Conservation (phyloP, 2,329 filamentous ascomycete species). For the Fusarium neocosmosporiellum region DNA sequence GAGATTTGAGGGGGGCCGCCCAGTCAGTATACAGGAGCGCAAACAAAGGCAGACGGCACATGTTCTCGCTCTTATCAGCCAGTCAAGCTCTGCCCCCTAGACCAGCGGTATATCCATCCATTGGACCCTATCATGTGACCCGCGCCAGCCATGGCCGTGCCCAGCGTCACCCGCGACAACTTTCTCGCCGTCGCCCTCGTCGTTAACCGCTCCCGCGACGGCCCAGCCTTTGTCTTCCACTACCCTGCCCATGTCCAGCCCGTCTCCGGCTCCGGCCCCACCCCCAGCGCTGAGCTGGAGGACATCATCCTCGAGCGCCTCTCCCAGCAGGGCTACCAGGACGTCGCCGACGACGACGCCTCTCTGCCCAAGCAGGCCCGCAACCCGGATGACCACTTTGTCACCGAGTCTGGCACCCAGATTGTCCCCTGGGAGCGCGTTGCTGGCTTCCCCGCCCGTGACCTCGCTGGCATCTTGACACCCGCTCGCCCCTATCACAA, state of each 20-base stretch:
- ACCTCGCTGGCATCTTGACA: slow-evolving; percentile 83
- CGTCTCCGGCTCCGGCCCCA: slow-evolving; percentile 48
- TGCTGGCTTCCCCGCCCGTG: slow-evolving; percentile 78
- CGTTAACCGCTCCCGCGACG: slow-evolving; percentile 79
- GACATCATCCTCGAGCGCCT: slow-evolving; percentile 63
- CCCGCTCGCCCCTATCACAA: slow-evolving; percentile 83
- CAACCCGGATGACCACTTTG: slow-evolving; percentile 65
- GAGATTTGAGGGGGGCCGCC: background rate
- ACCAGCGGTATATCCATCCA: background rate
- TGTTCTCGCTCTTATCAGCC: background rate
- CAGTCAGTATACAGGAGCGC: background rate
- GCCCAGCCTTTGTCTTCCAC: slow-evolving; percentile 86
- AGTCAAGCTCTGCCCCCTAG: background rate
- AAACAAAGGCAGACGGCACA: slow-evolving; percentile 5
- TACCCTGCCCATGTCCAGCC: slow-evolving; percentile 74
- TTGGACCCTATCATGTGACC: slow-evolving; percentile 36
- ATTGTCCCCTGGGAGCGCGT: slow-evolving; percentile 78
- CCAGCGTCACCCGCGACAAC: slow-evolving; percentile 64
- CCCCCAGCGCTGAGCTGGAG: slow-evolving; percentile 57
- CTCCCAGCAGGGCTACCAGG: slow-evolving; percentile 50
- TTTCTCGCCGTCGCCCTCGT: slow-evolving; percentile 79
- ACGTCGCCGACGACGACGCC: slow-evolving; percentile 50
- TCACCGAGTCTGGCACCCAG: slow-evolving; percentile 66
- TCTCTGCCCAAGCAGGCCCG: slow-evolving; percentile 60
- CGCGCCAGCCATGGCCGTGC: slow-evolving; percentile 52